Conservation (phyloP, 1,139 yeast genomes). For the Debaryomyces udenii region DNA sequence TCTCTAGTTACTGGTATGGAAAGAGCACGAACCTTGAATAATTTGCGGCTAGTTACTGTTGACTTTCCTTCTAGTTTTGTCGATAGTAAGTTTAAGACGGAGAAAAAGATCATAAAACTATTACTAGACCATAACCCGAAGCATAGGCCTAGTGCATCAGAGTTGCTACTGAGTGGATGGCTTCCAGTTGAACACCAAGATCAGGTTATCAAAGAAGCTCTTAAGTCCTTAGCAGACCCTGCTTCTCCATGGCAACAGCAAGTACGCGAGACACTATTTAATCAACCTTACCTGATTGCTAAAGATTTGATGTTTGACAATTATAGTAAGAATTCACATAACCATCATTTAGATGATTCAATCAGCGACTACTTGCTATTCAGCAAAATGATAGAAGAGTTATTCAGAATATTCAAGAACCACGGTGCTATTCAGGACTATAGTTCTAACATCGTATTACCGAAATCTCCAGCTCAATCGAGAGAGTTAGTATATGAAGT, state of each 20-base stretch:
- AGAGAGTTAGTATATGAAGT: conserved; percentile 72
- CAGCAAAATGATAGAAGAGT: conserved; percentile 55
- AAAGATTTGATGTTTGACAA: conserved; percentile 80
- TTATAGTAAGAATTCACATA: conserved; percentile 24
- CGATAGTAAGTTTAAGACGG: conserved; percentile 52
- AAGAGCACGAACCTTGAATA: conserved; percentile 68
- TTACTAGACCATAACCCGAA: conserved; percentile 79
- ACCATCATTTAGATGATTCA: conserved; percentile 24
- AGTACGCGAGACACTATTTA: conserved; percentile 81
- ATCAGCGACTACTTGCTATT: conserved; percentile 48
- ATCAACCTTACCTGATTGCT: conserved; percentile 81
- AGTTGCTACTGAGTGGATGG: conserved; percentile 75
- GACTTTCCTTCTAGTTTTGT: conserved; percentile 71
- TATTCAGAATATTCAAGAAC: conserved; percentile 61
- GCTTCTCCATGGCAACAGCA: conserved; percentile 94
- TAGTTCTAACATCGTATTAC: conserved; percentile 60
- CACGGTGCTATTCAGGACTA: conserved; percentile 89
- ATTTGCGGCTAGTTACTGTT: conserved; percentile 59
- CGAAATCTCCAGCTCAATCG: conserved; percentile 74
- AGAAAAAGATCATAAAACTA: conserved; percentile 63
- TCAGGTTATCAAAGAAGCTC: conserved; percentile 83
- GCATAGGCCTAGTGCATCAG: conserved; percentile 77
- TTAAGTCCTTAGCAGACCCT: conserved; percentile 82
- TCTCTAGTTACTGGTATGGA: conserved; percentile 90
- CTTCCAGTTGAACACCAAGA: conserved; percentile 91